Percentiles rank a stretch among this genome's conserved stretches.
phyloP scores from a whole-genome alignment of 495 filamentous ascomycete genomes.

The Parmelia sp. region DNA sequence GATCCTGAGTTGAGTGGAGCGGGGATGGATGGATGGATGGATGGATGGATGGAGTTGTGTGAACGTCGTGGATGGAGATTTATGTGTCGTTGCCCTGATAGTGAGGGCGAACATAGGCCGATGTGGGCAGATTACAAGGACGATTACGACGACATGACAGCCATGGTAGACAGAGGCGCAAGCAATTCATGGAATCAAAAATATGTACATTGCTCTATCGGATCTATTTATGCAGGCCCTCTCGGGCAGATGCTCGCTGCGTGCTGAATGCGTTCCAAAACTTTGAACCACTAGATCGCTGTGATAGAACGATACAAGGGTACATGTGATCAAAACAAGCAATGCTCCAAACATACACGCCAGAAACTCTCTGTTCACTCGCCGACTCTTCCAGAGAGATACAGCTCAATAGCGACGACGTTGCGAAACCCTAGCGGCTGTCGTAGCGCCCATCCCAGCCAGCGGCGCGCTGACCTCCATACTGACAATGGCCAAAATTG shows the following conservation, averaged over 20 bases:
- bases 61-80: no score
- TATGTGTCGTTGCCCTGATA: background rate
- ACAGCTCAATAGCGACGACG: background rate
- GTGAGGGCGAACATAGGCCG: background rate
- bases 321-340: background rate
- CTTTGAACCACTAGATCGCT: background rate
- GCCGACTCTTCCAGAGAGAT: background rate
- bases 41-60: background rate
- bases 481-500: background rate
- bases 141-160: background rate
- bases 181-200: background rate
- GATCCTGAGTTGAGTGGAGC: constrained; percentile 28
- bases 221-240: background rate
- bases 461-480: background rate
- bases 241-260: background rate
- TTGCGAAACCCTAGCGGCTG: background rate
- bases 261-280: background rate
- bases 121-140: background rate
- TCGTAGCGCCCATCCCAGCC: background rate
- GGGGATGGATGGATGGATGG: background rate
- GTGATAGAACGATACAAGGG: background rate
- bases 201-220: background rate
- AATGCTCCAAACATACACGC: background rate
- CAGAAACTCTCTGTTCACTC: background rate
- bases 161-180: background rate